These are phyloP conservation scores for Leccinum fallax DNA, from an alignment of 1,284 basidiomycete species.

Conservation along the genomic window DNA sequence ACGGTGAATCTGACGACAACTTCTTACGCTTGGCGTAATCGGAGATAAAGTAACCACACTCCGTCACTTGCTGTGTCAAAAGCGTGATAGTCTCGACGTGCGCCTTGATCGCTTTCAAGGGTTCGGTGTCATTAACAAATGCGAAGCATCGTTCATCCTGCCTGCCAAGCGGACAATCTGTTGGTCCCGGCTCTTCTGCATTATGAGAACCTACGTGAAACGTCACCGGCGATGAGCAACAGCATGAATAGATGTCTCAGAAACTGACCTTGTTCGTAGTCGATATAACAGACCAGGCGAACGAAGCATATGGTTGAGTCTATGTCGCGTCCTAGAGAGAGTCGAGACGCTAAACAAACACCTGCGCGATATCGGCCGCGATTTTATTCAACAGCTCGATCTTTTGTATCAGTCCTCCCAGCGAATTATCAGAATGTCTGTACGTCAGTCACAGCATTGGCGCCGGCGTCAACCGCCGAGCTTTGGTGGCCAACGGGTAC, in stretches of 20 bases:
- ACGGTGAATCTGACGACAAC: too few species aligned
- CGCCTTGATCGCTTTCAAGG: background rate
- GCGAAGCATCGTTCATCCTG: background rate
- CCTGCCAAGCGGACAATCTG: background rate
- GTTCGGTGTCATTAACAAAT: background rate
- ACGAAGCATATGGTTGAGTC: background rate
- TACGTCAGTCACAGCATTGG: background rate
- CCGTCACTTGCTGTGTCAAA: conserved; percentile 2
- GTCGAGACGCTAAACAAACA: background rate
- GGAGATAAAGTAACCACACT: conserved; percentile 5
- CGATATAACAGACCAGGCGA: background rate
- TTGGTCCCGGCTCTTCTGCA: background rate
- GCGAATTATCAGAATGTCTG: background rate
- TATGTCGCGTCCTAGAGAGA: background rate
- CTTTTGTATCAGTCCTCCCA: background rate
- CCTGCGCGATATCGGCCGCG: background rate
- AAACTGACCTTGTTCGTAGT: background rate
- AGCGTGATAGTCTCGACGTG: background rate
- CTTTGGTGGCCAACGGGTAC: background rate
- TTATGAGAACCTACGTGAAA: background rate
- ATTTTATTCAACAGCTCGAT: background rate
- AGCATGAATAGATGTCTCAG: background rate
- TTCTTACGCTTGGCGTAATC: background rate
- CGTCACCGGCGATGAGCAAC: background rate
- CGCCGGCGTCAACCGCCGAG: background rate